A percentile compares a stretch with the other conserved stretches of the same genome.
These are phyloP conservation scores for Suillus luteus DNA, from an alignment of 768 basidiomycete species.

Conservation along the genomic window DNA sequence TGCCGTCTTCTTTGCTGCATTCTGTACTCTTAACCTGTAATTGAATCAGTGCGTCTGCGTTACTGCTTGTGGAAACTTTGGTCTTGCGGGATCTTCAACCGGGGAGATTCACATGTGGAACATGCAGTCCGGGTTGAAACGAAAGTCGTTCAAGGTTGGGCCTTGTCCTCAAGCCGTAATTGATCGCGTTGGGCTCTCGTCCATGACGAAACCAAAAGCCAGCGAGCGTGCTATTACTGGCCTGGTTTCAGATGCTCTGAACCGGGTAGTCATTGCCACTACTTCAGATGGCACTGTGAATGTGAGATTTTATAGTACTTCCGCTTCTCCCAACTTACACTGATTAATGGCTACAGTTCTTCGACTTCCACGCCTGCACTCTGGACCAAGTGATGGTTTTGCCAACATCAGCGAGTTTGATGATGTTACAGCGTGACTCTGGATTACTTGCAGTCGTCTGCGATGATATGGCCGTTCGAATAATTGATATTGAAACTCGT, in stretches of 20 bases:
- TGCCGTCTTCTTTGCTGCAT: slow-evolving; percentile 17
- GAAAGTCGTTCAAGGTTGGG: slow-evolving; percentile 76
- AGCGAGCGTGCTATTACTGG: slow-evolving; percentile 72
- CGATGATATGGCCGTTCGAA: slow-evolving; percentile 82
- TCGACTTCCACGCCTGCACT: slow-evolving; percentile 89
- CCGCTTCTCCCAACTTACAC: slow-evolving; percentile 7
- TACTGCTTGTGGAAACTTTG: slow-evolving; percentile 95
- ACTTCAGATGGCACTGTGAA: slow-evolving; percentile 90
- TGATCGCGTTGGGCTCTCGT: slow-evolving; percentile 42
- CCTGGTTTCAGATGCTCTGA: slow-evolving; percentile 82
- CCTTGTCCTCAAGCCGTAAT: slow-evolving; percentile 57
- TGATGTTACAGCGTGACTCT: slow-evolving; percentile 81
- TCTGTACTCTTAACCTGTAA: background rate
- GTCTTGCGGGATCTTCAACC: slow-evolving; percentile 78
- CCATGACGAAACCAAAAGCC: slow-evolving; percentile 40
- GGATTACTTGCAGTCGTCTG: slow-evolving; percentile 81
- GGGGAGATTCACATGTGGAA: slow-evolving; percentile 92
- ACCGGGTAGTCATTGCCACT: slow-evolving; percentile 76
- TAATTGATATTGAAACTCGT: slow-evolving; percentile 90
- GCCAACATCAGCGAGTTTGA: slow-evolving; percentile 67
- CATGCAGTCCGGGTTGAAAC: slow-evolving; percentile 89
- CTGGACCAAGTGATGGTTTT: slow-evolving; percentile 68
- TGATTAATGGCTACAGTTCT: slow-evolving; percentile 62
- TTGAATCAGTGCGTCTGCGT: slow-evolving; percentile 72
- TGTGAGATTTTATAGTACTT: slow-evolving; percentile 47